Evolutionary conservation across 495 filamentous ascomycete genomes (phyloP), one percentile per base, ranked within the genome.

Genomic region (Astrothelium macrocarpum): DNA sequence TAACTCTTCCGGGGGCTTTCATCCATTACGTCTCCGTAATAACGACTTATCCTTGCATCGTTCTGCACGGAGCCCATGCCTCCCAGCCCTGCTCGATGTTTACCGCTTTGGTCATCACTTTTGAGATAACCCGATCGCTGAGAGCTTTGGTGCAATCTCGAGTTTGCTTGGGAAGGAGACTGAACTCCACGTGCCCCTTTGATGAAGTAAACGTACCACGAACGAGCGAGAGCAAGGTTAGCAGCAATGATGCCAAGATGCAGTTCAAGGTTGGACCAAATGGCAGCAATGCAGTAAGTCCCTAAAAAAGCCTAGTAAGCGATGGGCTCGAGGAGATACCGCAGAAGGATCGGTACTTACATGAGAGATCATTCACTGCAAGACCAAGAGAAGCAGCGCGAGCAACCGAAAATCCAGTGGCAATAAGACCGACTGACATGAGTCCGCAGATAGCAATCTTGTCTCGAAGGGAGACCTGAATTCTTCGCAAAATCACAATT

Each of bases 181-280:
- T 56, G n/a, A 9, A 56, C 16, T 56, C 49, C 49, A 16, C 49
- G 49, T 5, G 49, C 49, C 23, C 49, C 49, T 11, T 56, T 56
- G 49, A 20, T n/a, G 59, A 72, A 72, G 62, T 70, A 68, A 11
- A 61, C 49, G 60, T 66, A 69, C 18, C 70, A 62, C 18, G 68
- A 70, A 11, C 65, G 65, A 7, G 64, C 64, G 16, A 68, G 64
- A 2, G 71, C 66, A 9, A 67, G 43, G 36, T 72, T 72, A 46
- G 71, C 67, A 20, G 67, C 69, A 46, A 68, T 73, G 49, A 71
- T 67, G 62, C 69, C 71, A 20, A 73, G 49, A 56, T 68, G 65
- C 0, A 73, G 62, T 45, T 73, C 71, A 25, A 63, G 59, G 49
- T 71, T 73, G 29, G 69, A 65, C 69, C 69, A 68, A 56, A 72